phyloP scores from a whole-genome alignment of 23 red algal genomes.

The Gracilaria domingensis region DNA sequence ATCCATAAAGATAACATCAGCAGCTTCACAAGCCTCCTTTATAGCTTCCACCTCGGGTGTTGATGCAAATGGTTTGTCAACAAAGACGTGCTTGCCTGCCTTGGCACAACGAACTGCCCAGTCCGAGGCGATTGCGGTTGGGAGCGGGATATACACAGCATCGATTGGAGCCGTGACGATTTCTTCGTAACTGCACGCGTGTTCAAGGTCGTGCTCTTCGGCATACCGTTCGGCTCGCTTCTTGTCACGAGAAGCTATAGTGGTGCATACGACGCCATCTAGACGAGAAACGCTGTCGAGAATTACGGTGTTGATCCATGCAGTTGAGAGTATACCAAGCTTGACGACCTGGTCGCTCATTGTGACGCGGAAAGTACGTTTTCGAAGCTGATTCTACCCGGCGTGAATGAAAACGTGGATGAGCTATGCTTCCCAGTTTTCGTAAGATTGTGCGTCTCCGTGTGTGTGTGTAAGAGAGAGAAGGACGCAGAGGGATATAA shows the following conservation, averaged over 20 bases:
- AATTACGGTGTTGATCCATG: slow-evolving; percentile 29
- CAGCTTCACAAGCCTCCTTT: slow-evolving; percentile 37
- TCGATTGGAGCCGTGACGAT: slow-evolving; percentile 48
- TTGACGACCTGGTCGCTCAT: neutral
- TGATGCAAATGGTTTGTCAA: slow-evolving; percentile 82
- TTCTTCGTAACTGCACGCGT: slow-evolving; percentile 29
- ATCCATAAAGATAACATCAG: slow-evolving; percentile 75
- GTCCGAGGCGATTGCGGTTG: slow-evolving; percentile 64
- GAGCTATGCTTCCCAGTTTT: too few species aligned
- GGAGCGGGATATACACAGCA: slow-evolving; percentile 85
- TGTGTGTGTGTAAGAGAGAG: too few species aligned
- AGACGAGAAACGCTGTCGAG: slow-evolving; percentile 2
- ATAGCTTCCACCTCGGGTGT: slow-evolving; percentile 43
- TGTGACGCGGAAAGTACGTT: neutral
- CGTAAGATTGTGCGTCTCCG: too few species aligned
- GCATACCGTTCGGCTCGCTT: slow-evolving; percentile 41
- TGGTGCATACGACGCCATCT: neutral
- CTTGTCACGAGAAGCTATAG: slow-evolving; percentile 40
- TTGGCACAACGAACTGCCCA: slow-evolving; percentile 71
- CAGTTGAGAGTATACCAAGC: slow-evolving; percentile 67
- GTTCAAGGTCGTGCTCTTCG: slow-evolving; percentile 4
- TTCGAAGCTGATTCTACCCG: too few species aligned
- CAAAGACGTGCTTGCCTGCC: slow-evolving; percentile 78
- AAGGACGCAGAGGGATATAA: too few species aligned
- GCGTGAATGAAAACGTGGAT: too few species aligned